Conservation (phyloP, 2,329 filamentous ascomycete species). For the Stagonosporopsis tanaceti region DNA sequence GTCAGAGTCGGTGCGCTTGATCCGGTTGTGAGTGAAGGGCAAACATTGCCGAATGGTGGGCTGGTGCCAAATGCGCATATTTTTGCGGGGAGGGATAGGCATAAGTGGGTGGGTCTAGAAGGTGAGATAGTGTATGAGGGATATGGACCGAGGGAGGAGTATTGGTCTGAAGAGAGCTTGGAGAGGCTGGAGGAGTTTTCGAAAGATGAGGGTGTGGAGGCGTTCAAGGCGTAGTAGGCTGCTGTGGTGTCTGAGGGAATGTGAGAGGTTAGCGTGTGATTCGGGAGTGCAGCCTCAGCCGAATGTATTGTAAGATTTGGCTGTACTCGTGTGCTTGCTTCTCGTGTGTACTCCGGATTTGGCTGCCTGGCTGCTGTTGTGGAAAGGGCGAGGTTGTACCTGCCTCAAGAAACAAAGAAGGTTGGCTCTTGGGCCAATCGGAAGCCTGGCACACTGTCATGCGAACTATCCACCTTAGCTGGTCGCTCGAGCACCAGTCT, state of each 20-base stretch:
- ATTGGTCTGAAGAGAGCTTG: background rate
- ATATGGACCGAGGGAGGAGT: background rate
- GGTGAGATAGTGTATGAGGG: background rate
- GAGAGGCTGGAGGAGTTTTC: background rate
- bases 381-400: conserved; percentile 1
- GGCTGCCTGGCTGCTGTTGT: background rate
- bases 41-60: conserved; percentile 26
- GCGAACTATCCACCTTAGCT: conserved; percentile 5
- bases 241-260: background rate
- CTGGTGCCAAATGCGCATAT: conserved; percentile 58
- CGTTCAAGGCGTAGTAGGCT: background rate
- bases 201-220: background rate
- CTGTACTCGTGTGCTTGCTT: background rate
- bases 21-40: conserved; percentile 16
- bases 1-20: conserved; percentile 1
- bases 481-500: background rate
- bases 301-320: background rate
- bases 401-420: background rate
- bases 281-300: background rate
- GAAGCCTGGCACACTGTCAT: background rate
- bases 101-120: background rate
- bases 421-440: background rate
- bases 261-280: too few species aligned
- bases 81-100: conserved; percentile 39
- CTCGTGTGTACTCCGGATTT: background rate